These are phyloP conservation scores for Narthecium ossifragum DNA, from an alignment of 106 monocot genomes.

Conservation along the genomic window DNA sequence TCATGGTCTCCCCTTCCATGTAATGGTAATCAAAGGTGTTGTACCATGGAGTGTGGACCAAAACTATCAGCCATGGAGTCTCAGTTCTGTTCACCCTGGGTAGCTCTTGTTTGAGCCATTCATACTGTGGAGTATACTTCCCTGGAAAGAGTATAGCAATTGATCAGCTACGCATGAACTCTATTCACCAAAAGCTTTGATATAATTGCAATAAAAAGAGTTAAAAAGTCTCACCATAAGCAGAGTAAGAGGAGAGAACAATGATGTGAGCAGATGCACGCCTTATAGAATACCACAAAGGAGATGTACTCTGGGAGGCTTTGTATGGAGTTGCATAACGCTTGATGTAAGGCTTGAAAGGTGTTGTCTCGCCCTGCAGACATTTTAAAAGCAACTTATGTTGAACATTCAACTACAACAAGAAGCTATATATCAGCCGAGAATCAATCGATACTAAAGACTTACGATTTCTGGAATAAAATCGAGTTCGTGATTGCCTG, in stretches of 20 bases:
- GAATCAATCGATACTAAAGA: neutral
- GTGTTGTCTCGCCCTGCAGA: neutral
- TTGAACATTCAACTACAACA: too few species aligned
- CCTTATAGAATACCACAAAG: constrained; percentile 21
- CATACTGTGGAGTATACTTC: constrained; percentile 29
- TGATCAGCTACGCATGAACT: neutral
- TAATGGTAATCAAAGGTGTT: constrained; percentile 27
- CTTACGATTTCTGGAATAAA: neutral
- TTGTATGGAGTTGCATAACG: constrained; percentile 9
- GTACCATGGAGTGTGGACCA: constrained; percentile 28
- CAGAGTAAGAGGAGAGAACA: constrained; percentile 19
- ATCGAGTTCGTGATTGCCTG: neutral
- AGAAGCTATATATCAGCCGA: too few species aligned
- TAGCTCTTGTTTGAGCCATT: constrained; percentile 24
- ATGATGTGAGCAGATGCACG: constrained; percentile 24
- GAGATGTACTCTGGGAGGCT: constrained; percentile 10
- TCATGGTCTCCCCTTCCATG: constrained; percentile 37
- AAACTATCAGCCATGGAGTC: constrained; percentile 29
- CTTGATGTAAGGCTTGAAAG: constrained; percentile 5
- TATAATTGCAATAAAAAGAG: neutral
- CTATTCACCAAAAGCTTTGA: too few species aligned
- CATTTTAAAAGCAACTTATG: neutral
- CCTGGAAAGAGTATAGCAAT: neutral
- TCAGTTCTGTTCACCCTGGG: constrained; percentile 25
- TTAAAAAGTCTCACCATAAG: constrained; percentile 4